Percentiles rank a stretch among this genome's conserved stretches.
Evolutionary conservation across 345 rosid species (phyloP).

Genomic region (Laguncularia racemosa): DNA sequence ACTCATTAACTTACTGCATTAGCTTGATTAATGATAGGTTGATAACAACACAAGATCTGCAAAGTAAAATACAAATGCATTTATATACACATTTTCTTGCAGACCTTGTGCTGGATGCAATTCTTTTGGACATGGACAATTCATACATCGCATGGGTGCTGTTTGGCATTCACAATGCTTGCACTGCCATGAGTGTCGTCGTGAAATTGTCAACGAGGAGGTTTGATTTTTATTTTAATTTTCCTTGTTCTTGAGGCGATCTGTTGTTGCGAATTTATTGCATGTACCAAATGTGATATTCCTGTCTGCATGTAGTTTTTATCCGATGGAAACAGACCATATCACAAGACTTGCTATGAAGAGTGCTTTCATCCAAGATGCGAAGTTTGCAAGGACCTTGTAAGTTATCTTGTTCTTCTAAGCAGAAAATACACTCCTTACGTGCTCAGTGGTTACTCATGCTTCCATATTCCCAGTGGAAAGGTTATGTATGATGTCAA

Average conservation of each 20-base stretch:
- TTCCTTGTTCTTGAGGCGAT: not conserved
- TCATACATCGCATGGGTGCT: slow-evolving; percentile 24
- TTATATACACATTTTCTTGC: slow-evolving; percentile 4
- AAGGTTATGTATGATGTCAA: no score
- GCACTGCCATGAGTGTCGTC: slow-evolving; percentile 25
- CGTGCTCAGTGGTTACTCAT: no score
- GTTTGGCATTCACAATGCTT: slow-evolving; percentile 43
- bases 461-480: no score
- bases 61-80: not conserved
- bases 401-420: slow-evolving; percentile 28
- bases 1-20: no score
- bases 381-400: slow-evolving; percentile 72
- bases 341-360: slow-evolving; percentile 67
- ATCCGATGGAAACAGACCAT: slow-evolving; percentile 37
- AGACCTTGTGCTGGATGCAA: slow-evolving; percentile 40
- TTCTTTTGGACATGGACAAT: slow-evolving; percentile 27
- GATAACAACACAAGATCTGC: no score
- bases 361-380: slow-evolving; percentile 75
- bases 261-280: no score
- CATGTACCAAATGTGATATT: not conserved
- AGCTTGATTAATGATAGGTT: no score
- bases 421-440: no score
- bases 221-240: slow-evolving; percentile 18
- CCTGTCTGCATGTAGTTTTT: slow-evolving; percentile 1
- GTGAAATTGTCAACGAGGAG: slow-evolving; percentile 43